Evolutionary conservation across 148 eudicot species (phyloP), one percentile per base, ranked within the genome.

Genomic region (Silene latifolia): DNA sequence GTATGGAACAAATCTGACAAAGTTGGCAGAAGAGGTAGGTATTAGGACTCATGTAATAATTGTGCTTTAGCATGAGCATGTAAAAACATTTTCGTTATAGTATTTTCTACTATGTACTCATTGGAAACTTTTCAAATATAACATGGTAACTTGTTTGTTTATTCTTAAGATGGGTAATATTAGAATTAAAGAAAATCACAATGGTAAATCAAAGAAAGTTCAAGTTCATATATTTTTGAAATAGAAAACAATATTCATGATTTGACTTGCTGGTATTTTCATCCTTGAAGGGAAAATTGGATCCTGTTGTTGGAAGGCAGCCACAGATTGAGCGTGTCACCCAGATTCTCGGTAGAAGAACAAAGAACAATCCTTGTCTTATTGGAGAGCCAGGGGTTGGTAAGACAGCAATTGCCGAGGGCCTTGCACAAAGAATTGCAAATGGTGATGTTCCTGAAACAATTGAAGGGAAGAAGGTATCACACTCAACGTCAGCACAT

Each of bases 371-470:
- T 69, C 98, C 98, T 14, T 94, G 98, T 81, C 97, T 94, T 59
- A 86, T 91, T 83, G 97, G 98, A 77, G 96, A 94, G 73, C 98
- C 98, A 25, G 97, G 98, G 79, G 97, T 94, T 67, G 98, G 97
- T 48, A 93, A 93, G 85, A 93, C 98, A 51, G 95, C 97, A 5
- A 89, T 94, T 78, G 98, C 97, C 8, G 97, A 93, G 82, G 98
- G 98, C 60, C 95, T 93, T 35, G 97, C 98, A 64, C 98, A 88
- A 82, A 84, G 92, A 77, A 94, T 94, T 72, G 93, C 93, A 12
- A 86, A 15, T 39, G 97, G 93, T 42, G 97, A 94, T 86, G 97
- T 94, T 81, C 98, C 97, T 56, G 98, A 93, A 85, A 91, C 97
- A 32, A 83, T 94, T 59, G 93, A 89, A 76, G 98, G 98, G 75